These are phyloP conservation scores for Lodderomyces margitis DNA, from an alignment of 1,139 yeast genomes.

Conservation along the genomic window DNA sequence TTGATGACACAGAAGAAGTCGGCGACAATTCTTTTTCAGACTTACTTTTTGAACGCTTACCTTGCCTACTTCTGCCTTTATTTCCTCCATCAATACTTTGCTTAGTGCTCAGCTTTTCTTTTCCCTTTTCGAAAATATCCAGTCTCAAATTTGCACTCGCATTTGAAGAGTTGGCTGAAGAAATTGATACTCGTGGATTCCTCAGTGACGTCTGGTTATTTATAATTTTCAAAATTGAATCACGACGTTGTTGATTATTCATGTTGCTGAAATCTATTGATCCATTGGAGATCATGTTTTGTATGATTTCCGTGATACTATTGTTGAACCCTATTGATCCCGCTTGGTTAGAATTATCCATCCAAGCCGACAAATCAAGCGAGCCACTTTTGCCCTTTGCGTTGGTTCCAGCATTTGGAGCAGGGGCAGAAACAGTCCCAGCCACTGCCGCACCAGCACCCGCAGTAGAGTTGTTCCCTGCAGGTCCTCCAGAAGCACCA, in stretches of 20 bases:
- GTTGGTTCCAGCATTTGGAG: conserved; percentile 3
- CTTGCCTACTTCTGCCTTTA: background rate
- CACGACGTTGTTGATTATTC: conserved; percentile 44
- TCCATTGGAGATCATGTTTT: conserved; percentile 37
- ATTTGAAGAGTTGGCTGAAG: conserved; percentile 8
- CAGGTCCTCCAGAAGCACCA: background rate
- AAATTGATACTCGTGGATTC: conserved; percentile 14
- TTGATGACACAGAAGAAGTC: conserved; percentile 37
- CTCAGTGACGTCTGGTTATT: conserved; percentile 29
- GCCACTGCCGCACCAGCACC: background rate
- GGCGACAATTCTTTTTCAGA: conserved; percentile 25
- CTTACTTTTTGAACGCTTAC: conserved; percentile 1
- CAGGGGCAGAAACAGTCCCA: conserved; percentile 4
- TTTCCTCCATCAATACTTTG: background rate
- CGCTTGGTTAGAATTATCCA: conserved; percentile 13
- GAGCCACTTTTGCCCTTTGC: conserved; percentile 25
- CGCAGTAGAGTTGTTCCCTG: conserved; percentile 3
- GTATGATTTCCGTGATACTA: conserved; percentile 36
- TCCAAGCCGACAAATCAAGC: conserved; percentile 27
- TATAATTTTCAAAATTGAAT: conserved; percentile 39
- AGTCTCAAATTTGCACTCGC: conserved; percentile 31
- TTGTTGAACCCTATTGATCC: conserved; percentile 35
- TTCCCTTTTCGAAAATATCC: conserved; percentile 40
- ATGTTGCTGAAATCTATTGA: conserved; percentile 41
- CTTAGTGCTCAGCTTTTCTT: background rate